phyloP scores from a whole-genome alignment of 371 early-diverging fungal species.

The Rhizopus microsporus region DNA sequence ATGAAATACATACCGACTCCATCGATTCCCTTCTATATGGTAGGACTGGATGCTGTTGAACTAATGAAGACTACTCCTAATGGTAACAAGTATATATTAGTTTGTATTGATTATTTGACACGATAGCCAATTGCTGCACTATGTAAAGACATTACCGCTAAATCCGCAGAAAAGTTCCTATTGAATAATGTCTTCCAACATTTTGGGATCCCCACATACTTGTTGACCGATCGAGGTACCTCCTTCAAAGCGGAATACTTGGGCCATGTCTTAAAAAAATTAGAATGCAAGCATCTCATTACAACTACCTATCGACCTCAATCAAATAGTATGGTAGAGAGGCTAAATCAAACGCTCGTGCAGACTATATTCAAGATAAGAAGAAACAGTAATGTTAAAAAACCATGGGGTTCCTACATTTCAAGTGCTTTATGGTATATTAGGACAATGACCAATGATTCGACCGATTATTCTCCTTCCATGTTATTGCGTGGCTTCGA shows the following conservation, averaged over 20 bases:
- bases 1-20: not conserved
- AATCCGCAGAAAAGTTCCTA: constrained; percentile 18
- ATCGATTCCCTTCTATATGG: constrained; percentile 1
- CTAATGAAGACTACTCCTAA: not conserved
- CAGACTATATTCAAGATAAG: constrained; percentile 11
- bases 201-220: constrained; percentile 8
- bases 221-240: constrained; percentile 27
- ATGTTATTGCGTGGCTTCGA: constrained; percentile 24
- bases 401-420: constrained; percentile 16
- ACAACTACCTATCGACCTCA: constrained; percentile 33
- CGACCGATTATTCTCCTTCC: constrained; percentile 12
- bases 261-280: not conserved
- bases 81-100: constrained; percentile 16
- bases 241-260: constrained; percentile 23
- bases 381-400: not conserved
- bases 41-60: constrained; percentile 8
- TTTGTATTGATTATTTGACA: constrained; percentile 14
- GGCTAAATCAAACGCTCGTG: constrained; percentile 30
- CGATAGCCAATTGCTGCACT: constrained; percentile 10
- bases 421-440: constrained; percentile 8
- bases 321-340: constrained; percentile 36
- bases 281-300: constrained; percentile 21
- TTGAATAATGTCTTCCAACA: constrained; percentile 8
- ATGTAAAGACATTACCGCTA: constrained; percentile 12
- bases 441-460: constrained; percentile 16